Base-by-base conservation (phyloP, 352 stramenopile genomes). In the Phytophthora aleatoria region DNA sequence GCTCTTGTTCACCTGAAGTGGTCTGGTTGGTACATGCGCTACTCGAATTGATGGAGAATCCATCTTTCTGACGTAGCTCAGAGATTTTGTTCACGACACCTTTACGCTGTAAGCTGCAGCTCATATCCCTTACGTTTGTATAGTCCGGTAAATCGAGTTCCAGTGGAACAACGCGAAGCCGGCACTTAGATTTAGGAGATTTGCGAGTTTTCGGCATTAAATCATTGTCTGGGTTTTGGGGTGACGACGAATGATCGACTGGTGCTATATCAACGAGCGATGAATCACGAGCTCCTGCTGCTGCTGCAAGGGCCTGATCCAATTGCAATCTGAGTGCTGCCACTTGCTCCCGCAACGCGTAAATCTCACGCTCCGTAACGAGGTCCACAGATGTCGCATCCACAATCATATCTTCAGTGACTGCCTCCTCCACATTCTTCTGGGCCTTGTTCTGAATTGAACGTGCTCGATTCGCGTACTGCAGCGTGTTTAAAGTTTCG, bases 381-480 rank as follows among this genome's bases (percentile, higher is more conserved):
- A 20, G 20, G 20, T 20, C 20, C 20, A 20, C 64, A 8, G 44
- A 81, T 28, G 76, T 54, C 5, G 67, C 70, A 10, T 50, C 57
- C n/a, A 41, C 9, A 63, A 20, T 36, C 3, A 50, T 28, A 49
- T 55, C 62, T 11, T 50, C 44, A 35, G 35, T 15, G 13, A 57
- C 36, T 38, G 56, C 57, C 5, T 64, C 69, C 50, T 91, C 70
- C 7, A 87, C 50, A 51, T 89, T 90, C 50, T 88, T 87, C 31
- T 82, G 71, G 0, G 73, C 79, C 50, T 91, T 91, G 71, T 92
- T 94, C 45, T 92, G 80, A 50, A 92, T 92, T 52, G 81, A 88
- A 1, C 81, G 69, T 8, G 78, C 83, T 27, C 85, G 75, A 44
- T 92, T 90, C 12, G 83, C 85, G 33, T 92, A 94, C 50, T 91